phyloP scores from a whole-genome alignment of 2,329 filamentous ascomycete species.

The Aspergillus sp. region DNA sequence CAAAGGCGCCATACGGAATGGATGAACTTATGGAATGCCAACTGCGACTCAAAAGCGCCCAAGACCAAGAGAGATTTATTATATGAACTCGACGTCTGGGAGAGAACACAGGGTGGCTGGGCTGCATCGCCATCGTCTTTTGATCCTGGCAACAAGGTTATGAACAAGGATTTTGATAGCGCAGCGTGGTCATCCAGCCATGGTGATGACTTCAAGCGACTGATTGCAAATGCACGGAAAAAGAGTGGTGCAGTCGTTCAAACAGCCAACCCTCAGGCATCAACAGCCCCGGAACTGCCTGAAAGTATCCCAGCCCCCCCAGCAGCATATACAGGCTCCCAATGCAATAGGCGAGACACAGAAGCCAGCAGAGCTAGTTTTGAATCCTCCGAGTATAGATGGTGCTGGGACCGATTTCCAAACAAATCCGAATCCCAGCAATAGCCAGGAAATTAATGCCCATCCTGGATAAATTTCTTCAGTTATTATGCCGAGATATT shows the following conservation, averaged over 20 bases:
- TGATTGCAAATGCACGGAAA: slow-evolving; percentile 73
- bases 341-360: slow-evolving; percentile 2
- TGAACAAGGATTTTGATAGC: slow-evolving; percentile 84
- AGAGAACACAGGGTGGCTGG: slow-evolving; percentile 67
- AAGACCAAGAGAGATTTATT: slow-evolving; percentile 68
- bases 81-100: slow-evolving; percentile 79
- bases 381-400: slow-evolving; percentile 2
- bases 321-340: slow-evolving; percentile 1
- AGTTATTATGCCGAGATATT: background rate
- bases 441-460: slow-evolving; percentile 1
- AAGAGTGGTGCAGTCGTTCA: slow-evolving; percentile 31
- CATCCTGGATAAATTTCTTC: slow-evolving; percentile 1
- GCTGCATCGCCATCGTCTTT: slow-evolving; percentile 35
- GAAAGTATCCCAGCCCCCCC: slow-evolving; percentile 1
- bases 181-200: slow-evolving; percentile 70
- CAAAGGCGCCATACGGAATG: slow-evolving; percentile 84
- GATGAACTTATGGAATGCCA: slow-evolving; percentile 94
- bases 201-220: slow-evolving; percentile 67
- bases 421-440: background rate
- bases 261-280: slow-evolving; percentile 21
- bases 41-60: slow-evolving; percentile 77
- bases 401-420: background rate
- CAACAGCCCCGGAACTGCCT: slow-evolving; percentile 2
- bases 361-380: background rate
- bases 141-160: slow-evolving; percentile 48